Conservation (phyloP, 202 grass and related monocot species). For the Musa balbisiana region DNA sequence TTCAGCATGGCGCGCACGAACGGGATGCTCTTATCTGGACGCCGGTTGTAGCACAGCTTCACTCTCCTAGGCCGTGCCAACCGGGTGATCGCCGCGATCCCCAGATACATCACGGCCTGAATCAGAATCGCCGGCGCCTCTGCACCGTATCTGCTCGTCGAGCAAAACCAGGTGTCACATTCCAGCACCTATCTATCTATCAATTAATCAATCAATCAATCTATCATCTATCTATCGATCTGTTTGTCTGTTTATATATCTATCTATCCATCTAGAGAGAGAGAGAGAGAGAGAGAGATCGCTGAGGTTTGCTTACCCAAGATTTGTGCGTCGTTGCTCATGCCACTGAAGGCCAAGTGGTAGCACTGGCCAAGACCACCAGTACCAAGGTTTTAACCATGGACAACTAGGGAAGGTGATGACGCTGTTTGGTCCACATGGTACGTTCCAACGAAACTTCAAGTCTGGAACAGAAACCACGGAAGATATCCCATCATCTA, state of each 20-base stretch:
- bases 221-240: no score
- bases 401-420: slow-evolving; percentile 92
- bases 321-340: slow-evolving; percentile 65
- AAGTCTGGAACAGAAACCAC: slow-evolving; percentile 44
- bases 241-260: no score
- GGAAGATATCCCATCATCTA: no score
- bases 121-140: slow-evolving; percentile 68
- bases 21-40: slow-evolving; percentile 55
- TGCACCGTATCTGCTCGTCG: slow-evolving; percentile 52
- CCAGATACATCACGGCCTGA: slow-evolving; percentile 50
- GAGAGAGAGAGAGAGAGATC: slow-evolving; percentile 4
- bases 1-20: slow-evolving; percentile 60
- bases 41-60: slow-evolving; percentile 59
- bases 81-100: slow-evolving; percentile 40
- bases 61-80: slow-evolving; percentile 57
- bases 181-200: not conserved
- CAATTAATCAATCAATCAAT: not conserved
- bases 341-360: slow-evolving; percentile 84
- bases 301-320: slow-evolving; percentile 52
- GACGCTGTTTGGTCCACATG: slow-evolving; percentile 89
- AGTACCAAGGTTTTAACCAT: slow-evolving; percentile 98
- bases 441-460: slow-evolving; percentile 79
- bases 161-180: not conserved
- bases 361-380: slow-evolving; percentile 95
- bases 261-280: no score